These are phyloP conservation scores for Fusarium nygamai DNA, from an alignment of 2,329 filamentous ascomycete species.

Conservation along the genomic window DNA sequence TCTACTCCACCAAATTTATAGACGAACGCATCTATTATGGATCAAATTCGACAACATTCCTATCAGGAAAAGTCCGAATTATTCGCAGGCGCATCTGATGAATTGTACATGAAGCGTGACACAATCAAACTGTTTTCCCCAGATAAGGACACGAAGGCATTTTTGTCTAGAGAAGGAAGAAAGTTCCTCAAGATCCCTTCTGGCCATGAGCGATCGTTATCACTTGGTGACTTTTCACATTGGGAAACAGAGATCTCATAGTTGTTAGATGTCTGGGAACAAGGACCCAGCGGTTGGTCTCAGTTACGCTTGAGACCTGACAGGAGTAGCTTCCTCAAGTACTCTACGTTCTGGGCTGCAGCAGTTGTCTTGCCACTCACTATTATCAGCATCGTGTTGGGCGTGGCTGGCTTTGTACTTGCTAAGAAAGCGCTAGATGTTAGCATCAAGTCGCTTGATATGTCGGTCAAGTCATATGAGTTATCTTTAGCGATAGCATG, in stretches of 20 bases:
- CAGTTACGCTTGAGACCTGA: not conserved
- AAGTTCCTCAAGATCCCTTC: not conserved
- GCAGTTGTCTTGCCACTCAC: not conserved
- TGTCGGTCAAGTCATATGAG: not conserved
- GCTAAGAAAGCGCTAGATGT: not conserved
- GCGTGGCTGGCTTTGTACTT: not conserved
- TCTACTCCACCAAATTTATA: not conserved
- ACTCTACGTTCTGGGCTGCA: not conserved
- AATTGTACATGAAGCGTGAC: not conserved
- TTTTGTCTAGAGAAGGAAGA: not conserved
- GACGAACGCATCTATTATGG: not conserved
- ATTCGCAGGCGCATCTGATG: accelerated
- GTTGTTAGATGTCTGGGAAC: not conserved
- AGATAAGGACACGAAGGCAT: not conserved
- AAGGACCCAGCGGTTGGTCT: not conserved
- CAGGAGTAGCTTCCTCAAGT: not conserved
- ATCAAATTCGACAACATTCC: not conserved
- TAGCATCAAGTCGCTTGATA: not conserved
- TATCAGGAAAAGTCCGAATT: not conserved
- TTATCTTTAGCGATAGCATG: not conserved
- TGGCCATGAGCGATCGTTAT: not conserved
- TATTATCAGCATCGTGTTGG: not conserved
- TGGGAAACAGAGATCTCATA: not conserved
- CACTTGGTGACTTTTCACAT: not conserved
- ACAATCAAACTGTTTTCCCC: not conserved